These are phyloP conservation scores for Trichophyton schoenleinii DNA, from an alignment of 2,329 filamentous ascomycete species.

Conservation along the genomic window DNA sequence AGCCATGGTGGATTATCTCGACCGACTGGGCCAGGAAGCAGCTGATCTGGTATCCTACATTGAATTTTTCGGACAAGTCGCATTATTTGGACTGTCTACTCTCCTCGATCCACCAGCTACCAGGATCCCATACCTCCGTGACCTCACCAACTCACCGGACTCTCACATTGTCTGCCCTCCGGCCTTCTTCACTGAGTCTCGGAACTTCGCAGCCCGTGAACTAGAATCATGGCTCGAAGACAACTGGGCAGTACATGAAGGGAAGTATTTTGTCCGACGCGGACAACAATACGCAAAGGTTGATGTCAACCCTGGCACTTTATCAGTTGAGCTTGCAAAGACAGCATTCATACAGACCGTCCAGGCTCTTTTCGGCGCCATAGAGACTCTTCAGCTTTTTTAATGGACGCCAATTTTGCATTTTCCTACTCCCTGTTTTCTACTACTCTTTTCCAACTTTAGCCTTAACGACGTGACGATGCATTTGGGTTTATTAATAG, in stretches of 20 bases:
- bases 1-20: slow-evolving; percentile 37
- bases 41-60: slow-evolving; percentile 22
- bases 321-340: slow-evolving; percentile 15
- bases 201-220: slow-evolving; percentile 28
- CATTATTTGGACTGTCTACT: slow-evolving; percentile 21
- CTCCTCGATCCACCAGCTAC: slow-evolving; percentile 17
- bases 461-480: slow-evolving; percentile 2
- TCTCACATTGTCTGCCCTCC: slow-evolving; percentile 6
- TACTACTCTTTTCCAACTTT: not conserved
- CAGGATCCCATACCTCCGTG: slow-evolving; percentile 7
- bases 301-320: slow-evolving; percentile 22
- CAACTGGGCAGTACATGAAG: slow-evolving; percentile 36
- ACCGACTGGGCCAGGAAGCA: slow-evolving; percentile 21
- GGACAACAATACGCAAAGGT: slow-evolving; percentile 36
- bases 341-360: slow-evolving; percentile 18
- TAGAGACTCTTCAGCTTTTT: slow-evolving; percentile 15
- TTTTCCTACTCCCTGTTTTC: not conserved
- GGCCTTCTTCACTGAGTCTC: slow-evolving; percentile 17
- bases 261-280: slow-evolving; percentile 37
- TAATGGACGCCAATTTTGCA: not conserved
- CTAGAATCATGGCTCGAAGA: slow-evolving; percentile 32
- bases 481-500: not conserved
- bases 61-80: slow-evolving; percentile 30
- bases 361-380: slow-evolving; percentile 14
- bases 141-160: slow-evolving; percentile 6